Base-by-base conservation (phyloP, 345 rosid genomes). In the Litchi chinensis region DNA sequence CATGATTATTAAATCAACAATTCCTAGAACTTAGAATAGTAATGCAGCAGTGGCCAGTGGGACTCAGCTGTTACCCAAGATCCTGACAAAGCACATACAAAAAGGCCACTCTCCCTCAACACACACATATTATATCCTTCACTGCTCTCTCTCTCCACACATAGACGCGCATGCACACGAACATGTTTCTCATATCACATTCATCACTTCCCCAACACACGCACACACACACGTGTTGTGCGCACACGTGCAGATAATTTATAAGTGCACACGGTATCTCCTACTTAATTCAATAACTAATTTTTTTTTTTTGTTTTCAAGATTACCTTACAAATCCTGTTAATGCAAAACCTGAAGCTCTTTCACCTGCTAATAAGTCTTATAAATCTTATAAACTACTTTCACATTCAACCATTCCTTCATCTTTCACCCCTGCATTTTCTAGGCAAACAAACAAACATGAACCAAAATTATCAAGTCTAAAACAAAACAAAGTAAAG, bases 21-120 rank as follows among this genome's bases (percentile, higher is more conserved):
- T 54, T 26, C 57, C 19, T n/a, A 28, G 15, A 65, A 24, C 43
- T 18, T n/a, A 43, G 15, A 65, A 24, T 19, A 15, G 52, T 6
- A 6, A 52, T 8, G 24, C 10, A 32, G 66, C 54, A 52, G 81
- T 77, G 84, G 78, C 37, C 37, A 32, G 3, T 32, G 37, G 3
- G 72, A 50, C 76, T 40, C 16, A 65, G 66, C 46, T 73, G 78
- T 68, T n/a, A 79, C 46, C 72, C 32, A 50, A n/a, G 69, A 68
- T 73, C 54, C 56, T 66, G 70, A 65, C 77, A 59, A 46, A 63
- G 32, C 32, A 41, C 32, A 67, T 10, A 76, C 54, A 59, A 67
- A 59, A 50, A 37, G 48, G 24, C 3, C 26, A 16, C 66, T 68
- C 59, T 59, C 68, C 24, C 24, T 77, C 16, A 2, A 46, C 65